Base-by-base conservation (phyloP, 2,329 filamentous ascomycete species). In the Fusarium oligoseptatum region DNA sequence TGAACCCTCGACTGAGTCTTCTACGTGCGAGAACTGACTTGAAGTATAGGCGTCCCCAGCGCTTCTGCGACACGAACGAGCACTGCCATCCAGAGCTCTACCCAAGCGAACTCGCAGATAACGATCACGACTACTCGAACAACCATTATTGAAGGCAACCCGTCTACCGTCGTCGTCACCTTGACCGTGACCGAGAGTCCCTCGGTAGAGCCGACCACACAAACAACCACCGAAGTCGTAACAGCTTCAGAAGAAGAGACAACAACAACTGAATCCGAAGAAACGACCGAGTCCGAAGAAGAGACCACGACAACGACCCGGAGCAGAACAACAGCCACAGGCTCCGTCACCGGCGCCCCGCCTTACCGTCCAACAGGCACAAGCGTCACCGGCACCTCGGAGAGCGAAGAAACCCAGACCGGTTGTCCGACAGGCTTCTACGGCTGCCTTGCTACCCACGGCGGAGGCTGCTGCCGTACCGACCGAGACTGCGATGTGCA, bases 341-440 rank as follows among this genome's bases (percentile, higher is more conserved):
- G 68, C n/a, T 74, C 79, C 3, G 78, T 73, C 36, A 83, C 83
- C 6, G 86, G 84, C 58, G 84, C 82, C 12, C 80, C 86, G 2
- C 87, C 88, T 1, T 85, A 87, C 77, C 85, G 88, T 17, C 88
- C 87, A 4, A 88, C 85, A 14, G 73, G 73, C 32, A 79, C 79
- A 24, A 76, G 82, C 1, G 77, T 80, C 10, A 83, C 82, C 17
- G 83, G 83, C 20, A 80, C 52, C 71, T 77, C 55, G 66, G 78
- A 64, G 48, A 72, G 77, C 57, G 55, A 74, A 8, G 81, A 85
- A 1, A 83, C 82, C 12, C 83, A 84, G 66, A 79, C 79, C 7
- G 83, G 83, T 77, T 98, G 96, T 77, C 96, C 96, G 0, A 95
- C 92, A 0, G 95, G 95, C 3, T 98, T 95, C 86, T 98, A 98